phyloP scores from a whole-genome alignment of 2,329 filamentous ascomycete genomes.

The Fusarium miscanthi region DNA sequence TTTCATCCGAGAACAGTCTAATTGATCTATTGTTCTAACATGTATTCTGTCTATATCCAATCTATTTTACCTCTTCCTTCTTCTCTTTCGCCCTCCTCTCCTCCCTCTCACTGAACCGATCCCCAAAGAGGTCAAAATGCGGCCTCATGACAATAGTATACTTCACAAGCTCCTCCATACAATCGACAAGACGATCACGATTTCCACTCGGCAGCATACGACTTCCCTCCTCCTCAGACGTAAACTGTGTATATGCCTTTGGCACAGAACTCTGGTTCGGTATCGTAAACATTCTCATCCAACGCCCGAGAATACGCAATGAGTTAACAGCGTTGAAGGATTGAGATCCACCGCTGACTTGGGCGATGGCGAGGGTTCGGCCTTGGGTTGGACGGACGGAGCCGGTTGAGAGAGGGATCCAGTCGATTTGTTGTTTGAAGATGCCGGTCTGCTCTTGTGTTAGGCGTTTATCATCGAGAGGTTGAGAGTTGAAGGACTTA shows the following conservation, averaged over 20 bases:
- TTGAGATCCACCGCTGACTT: not conserved
- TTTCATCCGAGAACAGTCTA: not conserved
- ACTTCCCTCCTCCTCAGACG: not conserved
- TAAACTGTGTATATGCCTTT: not conserved
- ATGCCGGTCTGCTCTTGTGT: not conserved
- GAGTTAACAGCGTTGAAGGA: not conserved
- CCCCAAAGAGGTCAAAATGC: not conserved
- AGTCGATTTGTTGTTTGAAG: constrained; percentile 9
- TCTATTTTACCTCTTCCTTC: not conserved
- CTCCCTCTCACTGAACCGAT: not conserved
- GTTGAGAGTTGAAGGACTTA: not conserved
- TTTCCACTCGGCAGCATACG: not conserved
- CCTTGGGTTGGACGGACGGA: not conserved
- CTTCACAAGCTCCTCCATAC: constrained; percentile 12
- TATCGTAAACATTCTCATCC: constrained; percentile 13
- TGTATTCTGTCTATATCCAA: accelerated
- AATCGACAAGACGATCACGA: not conserved
- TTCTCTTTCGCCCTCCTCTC: not conserved
- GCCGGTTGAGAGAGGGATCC: not conserved
- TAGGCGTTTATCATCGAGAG: accelerated
- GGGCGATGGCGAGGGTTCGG: not conserved
- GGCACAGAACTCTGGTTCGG: constrained; percentile 6
- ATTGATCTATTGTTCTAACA: accelerated
- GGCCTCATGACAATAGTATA: constrained; percentile 4
- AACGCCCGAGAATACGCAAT: accelerated